These are phyloP conservation scores for Suillus sp. DNA, from an alignment of 768 basidiomycete species.

Conservation along the genomic window DNA sequence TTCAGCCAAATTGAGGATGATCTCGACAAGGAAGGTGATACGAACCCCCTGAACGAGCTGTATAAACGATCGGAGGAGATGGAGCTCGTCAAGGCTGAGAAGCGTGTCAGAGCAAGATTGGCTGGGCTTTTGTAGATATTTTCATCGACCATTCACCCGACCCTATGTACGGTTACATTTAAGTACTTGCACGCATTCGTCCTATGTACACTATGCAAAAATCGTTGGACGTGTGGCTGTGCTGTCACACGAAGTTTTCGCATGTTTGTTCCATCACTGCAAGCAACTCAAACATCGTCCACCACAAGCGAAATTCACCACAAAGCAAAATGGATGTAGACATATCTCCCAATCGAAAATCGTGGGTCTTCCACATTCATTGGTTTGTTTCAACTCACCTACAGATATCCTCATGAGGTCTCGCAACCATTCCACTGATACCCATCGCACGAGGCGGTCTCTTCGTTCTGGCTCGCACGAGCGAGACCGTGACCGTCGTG, in stretches of 20 bases:
- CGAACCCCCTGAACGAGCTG: constrained; percentile 57
- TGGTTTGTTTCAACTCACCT: background rate
- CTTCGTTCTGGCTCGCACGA: constrained; percentile 74
- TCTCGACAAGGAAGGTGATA: constrained; percentile 54
- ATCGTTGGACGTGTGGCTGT: constrained; percentile 28
- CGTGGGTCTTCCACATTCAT: constrained; percentile 44
- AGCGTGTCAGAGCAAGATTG: constrained; percentile 53
- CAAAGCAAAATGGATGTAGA: constrained; percentile 66
- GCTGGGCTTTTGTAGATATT: constrained; percentile 39
- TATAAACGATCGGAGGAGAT: constrained; percentile 52
- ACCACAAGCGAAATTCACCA: constrained; percentile 39
- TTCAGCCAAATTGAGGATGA: constrained; percentile 58
- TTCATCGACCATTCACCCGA: background rate
- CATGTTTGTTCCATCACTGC: constrained; percentile 28
- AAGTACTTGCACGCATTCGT: background rate
- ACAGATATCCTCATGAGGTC: constrained; percentile 42
- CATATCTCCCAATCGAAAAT: constrained; percentile 57
- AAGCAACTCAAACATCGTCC: constrained; percentile 10
- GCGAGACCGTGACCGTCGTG: constrained; percentile 49
- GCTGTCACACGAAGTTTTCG: constrained; percentile 36
- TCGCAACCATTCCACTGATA: constrained; percentile 77
- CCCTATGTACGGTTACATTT: background rate
- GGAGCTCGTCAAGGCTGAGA: constrained; percentile 61
- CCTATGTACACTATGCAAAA: background rate
- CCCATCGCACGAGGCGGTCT: constrained; percentile 69